Base-by-base conservation (phyloP, 768 basidiomycete genomes). In the Naganishia vishniacii region DNA sequence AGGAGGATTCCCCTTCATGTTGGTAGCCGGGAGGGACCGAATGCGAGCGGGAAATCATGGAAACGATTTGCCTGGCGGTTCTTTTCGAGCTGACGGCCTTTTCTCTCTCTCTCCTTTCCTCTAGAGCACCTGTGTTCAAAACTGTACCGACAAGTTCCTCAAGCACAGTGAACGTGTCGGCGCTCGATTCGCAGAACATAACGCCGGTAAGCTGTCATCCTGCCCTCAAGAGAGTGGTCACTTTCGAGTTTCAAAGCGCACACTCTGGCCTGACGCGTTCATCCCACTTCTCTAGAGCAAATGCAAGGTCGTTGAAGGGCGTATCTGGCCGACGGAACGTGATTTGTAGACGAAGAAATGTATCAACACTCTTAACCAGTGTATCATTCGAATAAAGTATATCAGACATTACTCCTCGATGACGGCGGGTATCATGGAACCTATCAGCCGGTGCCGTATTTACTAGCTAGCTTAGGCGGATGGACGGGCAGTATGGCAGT, bases 61-160 rank as follows among this genome's bases (percentile, higher is more conserved):
- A n/a, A n/a, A n/a, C n/a, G n/a, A n/a, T n/a, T n/a, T n/a, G n/a
- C n/a, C n/a, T n/a, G n/a, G n/a, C n/a, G n/a, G n/a, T n/a, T n/a
- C n/a, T n/a, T n/a, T 32, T 15, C 16, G 42, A n/a, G 25, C 23
- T 5, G 28, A 18, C 59, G 40, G n/a, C 40, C 40, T 37, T n/a
- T n/a, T n/a, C n/a, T n/a, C n/a, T n/a, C n/a, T 59, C 11, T 9
- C 2, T 46, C 20, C 44, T 20, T 23, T 69, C 31, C 48, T 7
- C n/a, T 72, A 98, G 92, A 88, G 88, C 72, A 83, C 85, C 69
- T 99, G 94, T 75, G 84, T 94, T 48, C 81, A 84, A 78, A 91
- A 93, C 80, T 99, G 94, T 80, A 83, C 91, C 23, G 94, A 97
- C 81, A 99, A 98, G 79, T 97, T 95, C 81, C 80, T 98, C 73